These are phyloP conservation scores for Pichia scutulata DNA, from an alignment of 805 yeast genomes.

Conservation along the genomic window DNA sequence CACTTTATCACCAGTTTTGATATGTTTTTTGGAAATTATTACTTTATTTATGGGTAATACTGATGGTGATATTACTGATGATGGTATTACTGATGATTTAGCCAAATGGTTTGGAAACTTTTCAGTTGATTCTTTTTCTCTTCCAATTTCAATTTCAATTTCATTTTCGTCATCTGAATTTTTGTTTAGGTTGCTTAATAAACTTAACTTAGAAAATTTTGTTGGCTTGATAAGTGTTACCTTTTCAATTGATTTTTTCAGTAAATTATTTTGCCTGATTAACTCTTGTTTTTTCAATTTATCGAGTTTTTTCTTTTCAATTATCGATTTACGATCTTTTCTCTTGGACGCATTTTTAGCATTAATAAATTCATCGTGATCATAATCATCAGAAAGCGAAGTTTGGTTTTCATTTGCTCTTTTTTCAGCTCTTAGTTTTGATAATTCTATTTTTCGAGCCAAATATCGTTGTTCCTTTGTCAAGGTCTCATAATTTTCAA, in stretches of 20 bases:
- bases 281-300: slow-evolving; percentile 4
- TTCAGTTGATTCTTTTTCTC: background rate
- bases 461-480: slow-evolving; percentile 23
- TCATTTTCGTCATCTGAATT: background rate
- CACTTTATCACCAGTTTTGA: background rate
- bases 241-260: slow-evolving; percentile 12
- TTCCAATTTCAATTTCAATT: background rate
- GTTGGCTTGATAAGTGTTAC: slow-evolving; percentile 14
- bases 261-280: slow-evolving; percentile 3
- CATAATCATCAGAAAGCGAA: background rate
- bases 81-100: background rate
- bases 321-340: slow-evolving; percentile 2
- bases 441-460: slow-evolving; percentile 16
- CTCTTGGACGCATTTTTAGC: background rate
- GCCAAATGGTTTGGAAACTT: background rate
- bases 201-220: slow-evolving; percentile 12
- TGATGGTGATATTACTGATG: background rate
- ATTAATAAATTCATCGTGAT: background rate
- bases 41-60: background rate
- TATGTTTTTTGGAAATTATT: background rate
- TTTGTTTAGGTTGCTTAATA: slow-evolving; percentile 3
- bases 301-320: slow-evolving; percentile 3
- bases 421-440: slow-evolving; percentile 4
- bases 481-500: slow-evolving; percentile 18
- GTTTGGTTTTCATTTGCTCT: background rate